Evolutionary conservation across 202 grass and related monocot genomes (phyloP), one percentile per base, ranked within the genome.

Genomic region (Zizania palustris): DNA sequence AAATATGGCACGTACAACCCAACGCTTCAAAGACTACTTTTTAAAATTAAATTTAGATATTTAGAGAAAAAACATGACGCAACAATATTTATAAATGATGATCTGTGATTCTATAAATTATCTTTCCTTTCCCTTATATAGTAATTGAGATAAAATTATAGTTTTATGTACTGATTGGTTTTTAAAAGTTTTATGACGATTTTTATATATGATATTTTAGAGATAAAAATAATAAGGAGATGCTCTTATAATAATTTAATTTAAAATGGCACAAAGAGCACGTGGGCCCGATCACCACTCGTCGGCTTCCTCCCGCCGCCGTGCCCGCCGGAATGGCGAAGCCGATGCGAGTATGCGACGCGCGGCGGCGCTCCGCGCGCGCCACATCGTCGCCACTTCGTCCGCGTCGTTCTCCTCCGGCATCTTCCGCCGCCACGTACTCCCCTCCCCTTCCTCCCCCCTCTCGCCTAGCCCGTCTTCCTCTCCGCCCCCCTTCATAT

Each of bases 341-440:
- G 77, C 21, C 51, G 39, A 87, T 90, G 88, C 77, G 82, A 80
- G 28, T 28, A 28, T 90, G 89, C 68, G 56, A 83, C 83, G 75
- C 74, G 80, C 82, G 58, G 89, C 71, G 58, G 79, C 72, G 65
- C 71, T 98, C 87, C 65, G 89, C n/a, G 80, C 82, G 42, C 85
- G 92, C 67, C 85, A 85, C 81, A 74, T 87, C 79, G 56, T 85
- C n/a, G 44, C 80, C 70, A 49, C 84, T 64, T 70, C 77, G 11
- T 0, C 61, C 22, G 16, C 84, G 22, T 8, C 58, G 11, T 60
- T 80, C 53, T 38, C 74, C 51, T 46, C 57, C 33, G 60, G 60
- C 42, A 3, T 73, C 77, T 19, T 49, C 69, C 58, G 83, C 69
- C 75, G 92, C 77, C 96, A 95, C 85, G 96, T 90, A 79, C 82